These are phyloP conservation scores for Colletotrichum chlorophyti DNA, from an alignment of 2,329 filamentous ascomycete genomes.

Conservation along the genomic window DNA sequence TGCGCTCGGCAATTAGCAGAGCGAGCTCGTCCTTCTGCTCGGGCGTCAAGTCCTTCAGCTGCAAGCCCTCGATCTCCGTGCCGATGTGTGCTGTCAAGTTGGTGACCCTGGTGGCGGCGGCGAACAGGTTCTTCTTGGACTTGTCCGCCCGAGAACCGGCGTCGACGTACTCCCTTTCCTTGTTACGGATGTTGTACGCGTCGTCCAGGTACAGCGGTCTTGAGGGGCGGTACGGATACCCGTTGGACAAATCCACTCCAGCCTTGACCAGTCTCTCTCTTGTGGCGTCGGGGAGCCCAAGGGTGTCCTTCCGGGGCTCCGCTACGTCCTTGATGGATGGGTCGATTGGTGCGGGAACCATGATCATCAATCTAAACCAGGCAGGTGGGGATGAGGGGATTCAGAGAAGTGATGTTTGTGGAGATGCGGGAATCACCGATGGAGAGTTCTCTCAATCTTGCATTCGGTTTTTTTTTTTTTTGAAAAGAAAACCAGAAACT, in stretches of 20 bases:
- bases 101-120: constrained; percentile 68
- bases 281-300: constrained; percentile 65
- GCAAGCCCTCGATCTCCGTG: constrained; percentile 69
- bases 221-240: constrained; percentile 75
- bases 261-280: constrained; percentile 69
- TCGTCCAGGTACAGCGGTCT: constrained; percentile 74
- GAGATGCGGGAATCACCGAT: no score
- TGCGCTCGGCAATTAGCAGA: constrained; percentile 67
- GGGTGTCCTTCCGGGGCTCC: constrained; percentile 67
- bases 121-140: constrained; percentile 65
- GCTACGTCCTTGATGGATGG: constrained; percentile 68
- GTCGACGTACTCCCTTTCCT: constrained; percentile 63
- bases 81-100: constrained; percentile 68
- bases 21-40: constrained; percentile 68
- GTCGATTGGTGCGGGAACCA: constrained; percentile 66
- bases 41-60: constrained; percentile 66
- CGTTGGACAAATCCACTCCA: constrained; percentile 71
- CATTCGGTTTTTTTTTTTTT: no score
- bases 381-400: not conserved
- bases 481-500: no score
- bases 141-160: constrained; percentile 70
- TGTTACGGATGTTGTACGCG: constrained; percentile 68
- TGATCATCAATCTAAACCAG: constrained; percentile 30
- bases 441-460: no score
- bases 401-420: not conserved